Conservation (phyloP, 1,284 basidiomycete genomes). For the Ustilago cynodontis region DNA sequence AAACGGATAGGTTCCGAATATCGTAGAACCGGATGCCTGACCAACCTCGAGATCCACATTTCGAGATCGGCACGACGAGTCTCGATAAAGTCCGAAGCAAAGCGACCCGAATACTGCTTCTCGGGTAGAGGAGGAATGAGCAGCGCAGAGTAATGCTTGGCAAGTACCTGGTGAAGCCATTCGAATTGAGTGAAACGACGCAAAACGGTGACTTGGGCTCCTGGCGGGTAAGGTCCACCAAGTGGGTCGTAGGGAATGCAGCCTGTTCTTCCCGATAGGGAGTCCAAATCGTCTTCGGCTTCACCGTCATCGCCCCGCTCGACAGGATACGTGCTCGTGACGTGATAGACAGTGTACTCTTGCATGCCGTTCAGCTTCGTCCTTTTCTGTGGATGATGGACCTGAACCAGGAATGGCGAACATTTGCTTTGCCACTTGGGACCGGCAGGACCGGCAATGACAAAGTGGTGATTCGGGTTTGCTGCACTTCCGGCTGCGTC, state of each 20-base stretch:
- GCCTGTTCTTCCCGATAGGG: not conserved
- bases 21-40: conserved; percentile 81
- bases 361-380: conserved; percentile 75
- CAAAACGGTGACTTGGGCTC: conserved; percentile 73
- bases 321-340: conserved; percentile 79
- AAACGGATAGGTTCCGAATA: conserved; percentile 84
- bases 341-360: conserved; percentile 80
- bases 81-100: conserved; percentile 84
- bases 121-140: conserved; percentile 83
- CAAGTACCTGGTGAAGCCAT: conserved; percentile 79
- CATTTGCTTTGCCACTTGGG: conserved; percentile 80
- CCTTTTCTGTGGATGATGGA: conserved; percentile 82
- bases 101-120: conserved; percentile 83
- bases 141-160: conserved; percentile 78
- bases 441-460: conserved; percentile 76
- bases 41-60: conserved; percentile 79
- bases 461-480: conserved; percentile 73
- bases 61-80: conserved; percentile 82
- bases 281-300: not conserved
- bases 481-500: conserved; percentile 10
- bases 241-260: conserved; percentile 56
- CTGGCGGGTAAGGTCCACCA: conserved; percentile 36
- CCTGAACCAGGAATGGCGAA: conserved; percentile 79
- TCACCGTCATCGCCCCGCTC: not conserved
- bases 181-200: conserved; percentile 87